These are phyloP conservation scores for Brettanomyces custersianus DNA, from an alignment of 805 yeast species.

Conservation along the genomic window DNA sequence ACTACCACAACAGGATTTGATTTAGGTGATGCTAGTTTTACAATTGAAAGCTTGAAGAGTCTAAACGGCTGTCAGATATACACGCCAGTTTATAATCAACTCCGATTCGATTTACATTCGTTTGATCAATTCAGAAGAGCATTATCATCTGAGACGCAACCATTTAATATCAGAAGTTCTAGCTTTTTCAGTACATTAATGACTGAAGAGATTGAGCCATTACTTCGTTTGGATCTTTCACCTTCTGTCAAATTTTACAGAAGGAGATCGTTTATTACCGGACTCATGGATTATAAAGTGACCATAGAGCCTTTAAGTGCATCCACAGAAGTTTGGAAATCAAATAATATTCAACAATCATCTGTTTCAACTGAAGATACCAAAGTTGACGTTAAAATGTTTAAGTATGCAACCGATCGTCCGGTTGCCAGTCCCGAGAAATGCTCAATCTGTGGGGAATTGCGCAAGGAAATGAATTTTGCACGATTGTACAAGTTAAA, in stretches of 20 bases:
- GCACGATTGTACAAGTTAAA: constrained; percentile 69
- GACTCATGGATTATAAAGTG: constrained; percentile 72
- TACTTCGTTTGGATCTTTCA: constrained; percentile 53
- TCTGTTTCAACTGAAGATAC: constrained; percentile 8
- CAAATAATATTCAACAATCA: neutral
- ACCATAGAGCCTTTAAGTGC: constrained; percentile 82
- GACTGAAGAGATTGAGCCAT: constrained; percentile 73
- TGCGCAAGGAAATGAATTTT: constrained; percentile 59
- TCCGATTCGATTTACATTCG: constrained; percentile 35
- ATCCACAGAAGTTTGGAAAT: constrained; percentile 62
- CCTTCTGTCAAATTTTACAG: constrained; percentile 53
- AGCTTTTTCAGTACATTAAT: constrained; percentile 57
- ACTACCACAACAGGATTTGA: constrained; percentile 9
- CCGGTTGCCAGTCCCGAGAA: constrained; percentile 71
- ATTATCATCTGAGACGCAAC: constrained; percentile 12
- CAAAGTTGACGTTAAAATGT: constrained; percentile 11
- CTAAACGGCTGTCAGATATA: constrained; percentile 20
- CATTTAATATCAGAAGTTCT: constrained; percentile 33
- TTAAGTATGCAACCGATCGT: constrained; percentile 30
- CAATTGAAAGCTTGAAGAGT: constrained; percentile 8
- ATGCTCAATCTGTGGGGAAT: constrained; percentile 82
- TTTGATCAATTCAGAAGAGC: constrained; percentile 38
- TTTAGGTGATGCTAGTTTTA: constrained; percentile 12
- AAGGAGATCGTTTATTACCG: constrained; percentile 50
- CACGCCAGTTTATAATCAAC: constrained; percentile 23